A percentile compares a stretch with the other conserved stretches of the same genome.
These are phyloP conservation scores for Acacia crassicarpa DNA, from an alignment of 306 rosid species.

Conservation along the genomic window DNA sequence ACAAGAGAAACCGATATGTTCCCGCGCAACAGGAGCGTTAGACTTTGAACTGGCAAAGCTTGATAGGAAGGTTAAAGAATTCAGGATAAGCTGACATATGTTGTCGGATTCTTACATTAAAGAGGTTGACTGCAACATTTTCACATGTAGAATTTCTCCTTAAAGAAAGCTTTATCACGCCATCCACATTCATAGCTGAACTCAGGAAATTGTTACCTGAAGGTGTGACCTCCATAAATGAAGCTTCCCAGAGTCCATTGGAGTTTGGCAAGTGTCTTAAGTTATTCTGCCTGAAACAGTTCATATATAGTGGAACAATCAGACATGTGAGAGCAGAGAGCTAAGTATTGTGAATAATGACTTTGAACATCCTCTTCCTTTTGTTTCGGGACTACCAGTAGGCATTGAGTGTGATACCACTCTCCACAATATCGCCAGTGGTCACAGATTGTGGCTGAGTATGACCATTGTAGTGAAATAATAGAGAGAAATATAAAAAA, in stretches of 20 bases:
- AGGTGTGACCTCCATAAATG: constrained; percentile 32
- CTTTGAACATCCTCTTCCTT: too few relatives aligned
- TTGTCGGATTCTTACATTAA: constrained; percentile 41
- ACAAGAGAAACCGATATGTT: constrained; percentile 5
- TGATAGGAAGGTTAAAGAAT: too few relatives aligned
- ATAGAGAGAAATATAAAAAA: too few relatives aligned
- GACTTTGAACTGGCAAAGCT: too few relatives aligned
- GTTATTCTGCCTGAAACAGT: constrained; percentile 42
- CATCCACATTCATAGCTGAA: constrained; percentile 55
- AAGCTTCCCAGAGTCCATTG: constrained; percentile 37
- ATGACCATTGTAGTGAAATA: too few relatives aligned
- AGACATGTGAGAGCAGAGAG: too few relatives aligned
- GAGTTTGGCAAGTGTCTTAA: constrained; percentile 41
- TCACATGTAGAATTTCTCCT: constrained; percentile 50
- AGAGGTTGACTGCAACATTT: constrained; percentile 45
- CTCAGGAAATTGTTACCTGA: constrained; percentile 48
- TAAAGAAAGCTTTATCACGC: constrained; percentile 34
- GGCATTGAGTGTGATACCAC: too few relatives aligned
- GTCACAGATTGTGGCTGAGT: constrained; percentile 60
- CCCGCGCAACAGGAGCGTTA: too few relatives aligned
- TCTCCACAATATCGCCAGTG: constrained; percentile 33
- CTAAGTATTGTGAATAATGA: too few relatives aligned
- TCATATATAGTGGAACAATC: too few relatives aligned
- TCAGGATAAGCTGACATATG: constrained; percentile 31
- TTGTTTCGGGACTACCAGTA: too few relatives aligned